Percentiles rank a stretch among this genome's conserved stretches.
Evolutionary conservation across 208 protist genomes (phyloP).

Genomic region (Acanthamoeba divionensis): DNA sequence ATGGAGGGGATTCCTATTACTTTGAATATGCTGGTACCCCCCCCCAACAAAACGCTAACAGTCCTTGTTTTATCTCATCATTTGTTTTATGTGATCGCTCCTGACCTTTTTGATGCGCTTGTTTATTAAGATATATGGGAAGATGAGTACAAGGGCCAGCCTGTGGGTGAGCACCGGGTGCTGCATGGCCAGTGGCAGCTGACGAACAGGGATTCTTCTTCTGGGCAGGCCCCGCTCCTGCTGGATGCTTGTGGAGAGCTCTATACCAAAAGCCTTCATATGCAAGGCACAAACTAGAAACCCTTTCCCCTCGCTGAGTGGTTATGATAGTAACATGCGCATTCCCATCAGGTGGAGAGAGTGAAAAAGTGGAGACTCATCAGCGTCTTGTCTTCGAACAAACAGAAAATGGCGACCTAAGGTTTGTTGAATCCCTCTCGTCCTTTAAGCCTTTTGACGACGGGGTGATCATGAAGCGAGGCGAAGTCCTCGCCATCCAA

Average conservation of each 20-base stretch:
- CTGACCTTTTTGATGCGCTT: background rate
- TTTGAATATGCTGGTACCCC: constrained; percentile 26
- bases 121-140: background rate
- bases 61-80: background rate
- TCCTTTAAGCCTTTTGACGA: constrained; percentile 1
- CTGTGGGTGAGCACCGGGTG: background rate
- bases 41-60: no score
- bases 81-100: background rate
- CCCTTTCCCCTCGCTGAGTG: background rate
- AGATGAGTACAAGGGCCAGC: background rate
- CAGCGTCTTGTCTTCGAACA: background rate
- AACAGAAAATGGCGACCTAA: background rate
- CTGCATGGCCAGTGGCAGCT: background rate
- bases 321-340: background rate
- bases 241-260: background rate
- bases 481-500: background rate
- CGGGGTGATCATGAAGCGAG: background rate
- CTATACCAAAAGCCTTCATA: background rate
- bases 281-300: background rate
- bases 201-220: background rate
- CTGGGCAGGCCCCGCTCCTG: no score
- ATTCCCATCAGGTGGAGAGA: background rate
- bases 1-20: background rate
- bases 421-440: background rate
- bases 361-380: background rate